phyloP scores from a whole-genome alignment of 1,139 yeast species.

The Blastobotrys serpentis region DNA sequence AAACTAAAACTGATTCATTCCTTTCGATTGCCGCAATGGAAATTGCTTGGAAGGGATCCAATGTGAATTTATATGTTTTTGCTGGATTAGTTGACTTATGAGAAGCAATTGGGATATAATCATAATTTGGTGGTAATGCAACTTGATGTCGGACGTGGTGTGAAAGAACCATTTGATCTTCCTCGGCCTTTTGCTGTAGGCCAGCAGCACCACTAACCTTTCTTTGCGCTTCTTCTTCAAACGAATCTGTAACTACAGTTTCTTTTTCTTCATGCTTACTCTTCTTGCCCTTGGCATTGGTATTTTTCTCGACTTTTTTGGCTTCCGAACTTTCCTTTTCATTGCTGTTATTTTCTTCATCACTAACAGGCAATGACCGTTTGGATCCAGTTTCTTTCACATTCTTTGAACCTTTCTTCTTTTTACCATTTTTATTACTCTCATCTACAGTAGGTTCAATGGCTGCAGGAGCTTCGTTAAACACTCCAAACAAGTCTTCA shows the following conservation, averaged over 20 bases:
- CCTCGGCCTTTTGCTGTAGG: constrained; percentile 45
- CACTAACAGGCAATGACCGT: constrained; percentile 4
- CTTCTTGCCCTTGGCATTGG: constrained; percentile 9
- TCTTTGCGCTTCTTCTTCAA: constrained; percentile 88
- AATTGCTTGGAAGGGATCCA: constrained; percentile 96
- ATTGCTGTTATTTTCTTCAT: constrained; percentile 8
- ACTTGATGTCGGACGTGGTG: constrained; percentile 98
- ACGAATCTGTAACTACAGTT: constrained; percentile 83
- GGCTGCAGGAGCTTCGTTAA: constrained; percentile 27
- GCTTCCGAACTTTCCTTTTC: constrained; percentile 10
- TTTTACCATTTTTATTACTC: not conserved
- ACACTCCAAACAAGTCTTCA: constrained; percentile 31
- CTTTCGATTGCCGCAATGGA: constrained; percentile 93
- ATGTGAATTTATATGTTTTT: constrained; percentile 81
- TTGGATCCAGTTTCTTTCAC: constrained; percentile 1
- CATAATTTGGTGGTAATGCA: constrained; percentile 88
- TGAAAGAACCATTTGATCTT: constrained; percentile 64
- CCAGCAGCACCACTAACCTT: constrained; percentile 83
- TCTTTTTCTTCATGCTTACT: constrained; percentile 18
- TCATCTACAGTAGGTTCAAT: not conserved
- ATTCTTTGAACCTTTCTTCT: constrained; percentile 7
- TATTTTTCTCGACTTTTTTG: not conserved
- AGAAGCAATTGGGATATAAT: constrained; percentile 82
- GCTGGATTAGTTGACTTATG: constrained; percentile 66
- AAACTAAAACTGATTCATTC: constrained; percentile 91